These are phyloP conservation scores for Cystobasidium slooffiae DNA, from an alignment of 1,284 basidiomycete species.

Conservation along the genomic window DNA sequence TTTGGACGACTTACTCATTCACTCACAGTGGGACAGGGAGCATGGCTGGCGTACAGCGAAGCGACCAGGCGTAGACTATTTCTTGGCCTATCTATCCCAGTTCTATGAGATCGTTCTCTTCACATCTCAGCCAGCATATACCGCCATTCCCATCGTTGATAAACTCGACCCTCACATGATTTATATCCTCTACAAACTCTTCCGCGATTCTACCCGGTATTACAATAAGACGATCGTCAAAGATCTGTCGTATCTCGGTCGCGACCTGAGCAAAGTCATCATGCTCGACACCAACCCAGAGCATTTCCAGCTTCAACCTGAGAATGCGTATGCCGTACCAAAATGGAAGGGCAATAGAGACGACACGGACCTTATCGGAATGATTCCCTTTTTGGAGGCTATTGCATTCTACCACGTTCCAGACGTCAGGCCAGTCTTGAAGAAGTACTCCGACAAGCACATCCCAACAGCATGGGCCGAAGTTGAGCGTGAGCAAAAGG, in stretches of 20 bases:
- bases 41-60: conserved; percentile 61
- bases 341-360: conserved; percentile 76
- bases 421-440: conserved; percentile 84
- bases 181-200: conserved; percentile 85
- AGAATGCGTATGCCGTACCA: conserved; percentile 83
- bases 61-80: conserved; percentile 95
- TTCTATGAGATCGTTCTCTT: conserved; percentile 98
- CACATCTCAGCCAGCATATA: conserved; percentile 87
- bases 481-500: conserved; percentile 79
- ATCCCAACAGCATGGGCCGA: conserved; percentile 87
- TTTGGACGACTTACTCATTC: conserved; percentile 88
- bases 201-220: conserved; percentile 83
- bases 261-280: conserved; percentile 88
- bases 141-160: conserved; percentile 84
- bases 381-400: conserved; percentile 92
- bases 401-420: conserved; percentile 57
- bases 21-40: conserved; percentile 81
- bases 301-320: conserved; percentile 77
- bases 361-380: conserved; percentile 70
- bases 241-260: conserved; percentile 90
- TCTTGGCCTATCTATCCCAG: conserved; percentile 92
- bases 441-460: conserved; percentile 83
- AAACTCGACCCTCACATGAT: conserved; percentile 93
- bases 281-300: conserved; percentile 83
- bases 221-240: conserved; percentile 66